phyloP scores from a whole-genome alignment of 2,329 filamentous ascomycete species.

The Elsinoe ampelina region DNA sequence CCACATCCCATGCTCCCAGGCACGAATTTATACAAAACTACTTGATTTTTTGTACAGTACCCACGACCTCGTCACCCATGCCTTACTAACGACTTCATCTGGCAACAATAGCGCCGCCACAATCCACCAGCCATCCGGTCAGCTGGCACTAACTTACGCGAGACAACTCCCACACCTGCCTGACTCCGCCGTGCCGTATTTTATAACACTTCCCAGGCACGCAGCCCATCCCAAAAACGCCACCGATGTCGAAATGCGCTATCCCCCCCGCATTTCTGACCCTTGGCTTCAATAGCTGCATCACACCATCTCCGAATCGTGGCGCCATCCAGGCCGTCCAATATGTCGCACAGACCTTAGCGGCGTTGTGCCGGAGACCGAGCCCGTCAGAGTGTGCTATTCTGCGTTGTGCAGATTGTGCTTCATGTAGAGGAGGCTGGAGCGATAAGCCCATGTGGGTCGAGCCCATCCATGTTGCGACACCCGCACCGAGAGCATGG shows the following conservation, averaged over 20 bases:
- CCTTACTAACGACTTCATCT: not conserved
- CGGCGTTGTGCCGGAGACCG: conserved; percentile 1
- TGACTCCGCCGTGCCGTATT: not conserved
- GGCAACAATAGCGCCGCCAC: not conserved
- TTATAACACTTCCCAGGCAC: not conserved
- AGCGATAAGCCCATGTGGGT: not conserved
- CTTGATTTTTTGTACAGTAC: not conserved
- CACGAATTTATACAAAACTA: not conserved
- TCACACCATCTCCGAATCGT: not conserved
- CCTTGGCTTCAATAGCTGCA: not conserved
- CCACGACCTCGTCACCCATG: too few relatives aligned
- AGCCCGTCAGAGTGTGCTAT: not conserved
- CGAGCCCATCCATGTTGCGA: not conserved
- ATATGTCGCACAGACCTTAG: conserved; percentile 2
- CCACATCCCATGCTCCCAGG: not conserved
- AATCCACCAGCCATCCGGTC: not conserved
- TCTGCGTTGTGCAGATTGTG: not conserved
- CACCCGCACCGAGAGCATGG: not conserved
- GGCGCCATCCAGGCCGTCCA: not conserved
- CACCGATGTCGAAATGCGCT: not conserved
- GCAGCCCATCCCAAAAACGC: conserved; percentile 1
- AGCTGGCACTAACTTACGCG: not conserved
- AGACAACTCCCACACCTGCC: not conserved
- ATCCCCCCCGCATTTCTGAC: not conserved
- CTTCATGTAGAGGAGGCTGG: not conserved